These are phyloP conservation scores for Metschnikowia chrysomelidarum DNA, from an alignment of 805 yeast species.

Conservation along the genomic window DNA sequence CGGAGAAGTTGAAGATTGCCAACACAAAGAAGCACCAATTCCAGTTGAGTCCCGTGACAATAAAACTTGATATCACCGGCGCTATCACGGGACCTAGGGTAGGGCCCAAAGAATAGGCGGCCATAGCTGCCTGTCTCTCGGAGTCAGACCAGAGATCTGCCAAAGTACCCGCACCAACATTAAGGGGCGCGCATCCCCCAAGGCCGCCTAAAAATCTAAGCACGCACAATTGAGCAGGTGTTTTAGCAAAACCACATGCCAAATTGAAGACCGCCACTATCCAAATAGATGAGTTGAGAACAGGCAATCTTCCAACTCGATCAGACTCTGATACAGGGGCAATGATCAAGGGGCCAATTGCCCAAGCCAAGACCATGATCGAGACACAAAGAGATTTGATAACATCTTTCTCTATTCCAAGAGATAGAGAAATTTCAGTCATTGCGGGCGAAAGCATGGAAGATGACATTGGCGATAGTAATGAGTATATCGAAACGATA, in stretches of 20 bases:
- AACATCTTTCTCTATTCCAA: conserved; percentile 24
- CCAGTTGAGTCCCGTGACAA: conserved; percentile 52
- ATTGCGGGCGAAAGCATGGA: conserved; percentile 64
- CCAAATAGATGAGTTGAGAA: conserved; percentile 52
- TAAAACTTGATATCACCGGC: conserved; percentile 57
- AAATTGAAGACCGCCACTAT: conserved; percentile 49
- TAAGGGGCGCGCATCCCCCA: conserved; percentile 66
- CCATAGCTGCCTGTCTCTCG: conserved; percentile 54
- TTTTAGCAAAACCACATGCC: conserved; percentile 61
- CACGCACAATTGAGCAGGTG: conserved; percentile 56
- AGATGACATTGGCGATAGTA: conserved; percentile 61
- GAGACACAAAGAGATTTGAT: conserved; percentile 45
- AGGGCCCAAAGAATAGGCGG: conserved; percentile 59
- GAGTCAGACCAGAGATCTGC: conserved; percentile 58
- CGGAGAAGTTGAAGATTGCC: conserved; percentile 55
- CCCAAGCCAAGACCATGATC: conserved; percentile 68
- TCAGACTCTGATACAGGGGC: conserved; percentile 68
- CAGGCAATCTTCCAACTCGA: conserved; percentile 54
- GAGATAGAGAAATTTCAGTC: conserved; percentile 43
- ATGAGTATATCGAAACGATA: conserved; percentile 53
- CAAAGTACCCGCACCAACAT: conserved; percentile 67
- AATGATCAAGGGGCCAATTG: conserved; percentile 60
- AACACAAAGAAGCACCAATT: conserved; percentile 67
- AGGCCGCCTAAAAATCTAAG: conserved; percentile 63
- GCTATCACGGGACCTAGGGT: conserved; percentile 69